phyloP scores from a whole-genome alignment of 768 basidiomycete species.

The Calocera cornea region DNA sequence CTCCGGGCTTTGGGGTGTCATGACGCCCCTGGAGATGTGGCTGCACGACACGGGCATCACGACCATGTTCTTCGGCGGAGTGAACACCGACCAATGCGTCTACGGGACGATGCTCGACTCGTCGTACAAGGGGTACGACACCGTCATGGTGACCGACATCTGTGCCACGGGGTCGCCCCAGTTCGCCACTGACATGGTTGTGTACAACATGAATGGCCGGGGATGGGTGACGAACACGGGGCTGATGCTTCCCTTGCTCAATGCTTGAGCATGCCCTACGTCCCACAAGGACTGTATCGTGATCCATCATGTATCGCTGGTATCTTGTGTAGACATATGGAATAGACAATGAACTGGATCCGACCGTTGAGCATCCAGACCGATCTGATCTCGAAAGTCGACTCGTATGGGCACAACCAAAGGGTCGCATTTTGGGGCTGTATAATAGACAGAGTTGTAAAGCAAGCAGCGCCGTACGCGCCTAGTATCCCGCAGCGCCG shows the following conservation, averaged over 20 bases:
- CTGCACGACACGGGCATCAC: constrained; percentile 49
- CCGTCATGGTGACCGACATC: constrained; percentile 42
- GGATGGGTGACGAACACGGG: background rate
- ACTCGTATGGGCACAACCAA: background rate
- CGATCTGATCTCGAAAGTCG: background rate
- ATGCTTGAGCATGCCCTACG: no score
- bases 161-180: constrained; percentile 50
- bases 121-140: constrained; percentile 52
- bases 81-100: constrained; percentile 58
- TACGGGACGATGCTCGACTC: constrained; percentile 49
- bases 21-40: constrained; percentile 48
- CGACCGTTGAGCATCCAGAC: background rate
- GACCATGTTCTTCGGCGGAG: constrained; percentile 49
- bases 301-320: no score
- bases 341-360: no score
- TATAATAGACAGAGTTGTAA: background rate
- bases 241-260: background rate
- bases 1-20: constrained; percentile 53
- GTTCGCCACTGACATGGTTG: constrained; percentile 42
- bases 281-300: no score
- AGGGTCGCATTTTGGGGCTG: constrained; percentile 1
- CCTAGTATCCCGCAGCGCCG: constrained; percentile 80
- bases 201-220: constrained; percentile 32
- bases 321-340: no score
- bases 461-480: background rate